Percentiles rank a stretch among this genome's conserved stretches.
phyloP scores from a whole-genome alignment of 2,329 filamentous ascomycete species.

The Trichocomaceae sp. region DNA sequence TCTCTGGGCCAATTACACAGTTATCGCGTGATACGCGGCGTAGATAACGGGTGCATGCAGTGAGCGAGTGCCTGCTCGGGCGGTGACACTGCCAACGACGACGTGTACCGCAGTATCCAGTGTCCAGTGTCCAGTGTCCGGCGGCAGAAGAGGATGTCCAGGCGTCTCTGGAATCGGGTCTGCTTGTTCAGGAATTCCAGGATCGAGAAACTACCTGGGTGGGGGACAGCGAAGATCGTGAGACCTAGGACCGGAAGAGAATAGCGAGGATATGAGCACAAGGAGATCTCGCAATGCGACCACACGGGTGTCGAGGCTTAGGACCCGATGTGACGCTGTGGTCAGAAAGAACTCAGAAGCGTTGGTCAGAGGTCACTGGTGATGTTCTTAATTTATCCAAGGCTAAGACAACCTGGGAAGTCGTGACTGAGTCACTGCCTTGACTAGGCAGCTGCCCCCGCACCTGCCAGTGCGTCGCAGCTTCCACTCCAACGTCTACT shows the following conservation, averaged over 20 bases:
- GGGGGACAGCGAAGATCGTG: too few species aligned
- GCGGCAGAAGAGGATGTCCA: too few species aligned
- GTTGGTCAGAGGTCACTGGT: too few species aligned
- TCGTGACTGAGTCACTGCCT: too few species aligned
- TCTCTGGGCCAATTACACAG: neutral
- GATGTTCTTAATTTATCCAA: neutral
- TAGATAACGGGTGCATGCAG: neutral
- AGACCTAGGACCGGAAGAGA: neutral
- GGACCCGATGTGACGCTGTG: conserved; percentile 15
- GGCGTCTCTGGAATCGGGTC: neutral
- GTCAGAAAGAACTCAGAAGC: neutral
- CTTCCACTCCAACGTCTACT: too few species aligned
- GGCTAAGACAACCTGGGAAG: too few species aligned
- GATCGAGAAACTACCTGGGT: too few species aligned
- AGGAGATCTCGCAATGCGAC: conserved; percentile 11
- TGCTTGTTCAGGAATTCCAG: neutral
- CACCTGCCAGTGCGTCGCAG: too few species aligned
- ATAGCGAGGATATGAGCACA: neutral
- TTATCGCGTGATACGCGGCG: neutral
- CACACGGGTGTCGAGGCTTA: conserved; percentile 10
- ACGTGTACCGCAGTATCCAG: too few species aligned
- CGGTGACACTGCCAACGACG: too few species aligned
- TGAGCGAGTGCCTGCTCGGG: too few species aligned
- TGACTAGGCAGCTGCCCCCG: neutral
- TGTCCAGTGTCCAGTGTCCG: too few species aligned